Evolutionary conservation across 169 alveolate species (phyloP).

Genomic region (Toxoplasma gondii): DNA sequence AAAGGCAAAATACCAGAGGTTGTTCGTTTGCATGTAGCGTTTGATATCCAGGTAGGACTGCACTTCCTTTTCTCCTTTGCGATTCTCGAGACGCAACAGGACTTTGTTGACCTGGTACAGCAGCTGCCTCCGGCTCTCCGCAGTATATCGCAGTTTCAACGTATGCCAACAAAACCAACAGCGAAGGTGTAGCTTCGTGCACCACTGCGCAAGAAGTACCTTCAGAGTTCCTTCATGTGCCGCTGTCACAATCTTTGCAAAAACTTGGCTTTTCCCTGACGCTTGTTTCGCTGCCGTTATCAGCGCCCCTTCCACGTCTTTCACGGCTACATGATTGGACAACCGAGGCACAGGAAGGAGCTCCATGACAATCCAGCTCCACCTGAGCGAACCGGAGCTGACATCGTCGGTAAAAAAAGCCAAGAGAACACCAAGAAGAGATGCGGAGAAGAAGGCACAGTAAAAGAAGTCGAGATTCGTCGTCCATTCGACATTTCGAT

Average conservation of each 20-base stretch:
- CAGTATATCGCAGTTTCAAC: conserved; percentile 62
- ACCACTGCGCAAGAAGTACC: neutral
- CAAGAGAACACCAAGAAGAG: conserved; percentile 51
- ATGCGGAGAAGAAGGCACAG: conserved; percentile 40
- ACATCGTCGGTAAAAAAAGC: conserved; percentile 62
- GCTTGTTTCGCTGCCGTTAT: conserved; percentile 53
- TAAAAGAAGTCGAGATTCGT: conserved; percentile 29
- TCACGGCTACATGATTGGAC: conserved; percentile 26
- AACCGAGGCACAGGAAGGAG: conserved; percentile 57
- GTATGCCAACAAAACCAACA: conserved; percentile 46
- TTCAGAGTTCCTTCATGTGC: conserved; percentile 38
- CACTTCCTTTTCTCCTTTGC: conserved; percentile 75
- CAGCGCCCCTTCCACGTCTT: conserved; percentile 48
- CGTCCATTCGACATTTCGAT: neutral
- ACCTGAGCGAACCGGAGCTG: conserved; percentile 49
- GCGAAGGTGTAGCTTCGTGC: neutral
- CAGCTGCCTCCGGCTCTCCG: conserved; percentile 76
- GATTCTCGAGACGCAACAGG: conserved; percentile 71
- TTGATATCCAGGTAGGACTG: conserved; percentile 78
- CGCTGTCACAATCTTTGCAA: conserved; percentile 25
- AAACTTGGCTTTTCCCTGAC: neutral
- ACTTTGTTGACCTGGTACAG: conserved; percentile 73
- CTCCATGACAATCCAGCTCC: conserved; percentile 60
- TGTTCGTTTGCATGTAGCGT: conserved; percentile 62
- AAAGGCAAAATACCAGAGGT: conserved; percentile 80